Base-by-base conservation (phyloP, 148 eudicot species). In the Rhododendron simsii region DNA sequence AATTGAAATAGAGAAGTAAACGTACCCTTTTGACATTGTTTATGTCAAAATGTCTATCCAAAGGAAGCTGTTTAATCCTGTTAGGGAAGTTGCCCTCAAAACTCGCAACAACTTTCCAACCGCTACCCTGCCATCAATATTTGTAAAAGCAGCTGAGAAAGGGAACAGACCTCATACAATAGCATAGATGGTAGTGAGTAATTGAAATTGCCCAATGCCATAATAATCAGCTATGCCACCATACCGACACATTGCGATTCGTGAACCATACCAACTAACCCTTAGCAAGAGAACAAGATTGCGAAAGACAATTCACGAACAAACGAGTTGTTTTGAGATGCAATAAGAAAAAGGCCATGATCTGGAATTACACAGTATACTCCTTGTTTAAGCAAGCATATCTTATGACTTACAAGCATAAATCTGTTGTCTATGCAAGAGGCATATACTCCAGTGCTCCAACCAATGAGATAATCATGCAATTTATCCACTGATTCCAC, bases 1-100 rank as follows among this genome's bases (percentile, higher is more conserved):
- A 75, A 83, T 10, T 67, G 57, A 73, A 28, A n/a, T 37, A 69
- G 5, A 77, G 13, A 26, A 83, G 81, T 18, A 83, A 2, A 80
- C 86, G 28, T 90, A 95, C 99, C 96, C 99, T 93, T 91, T 97
- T 97, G 87, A 97, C 99, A 85, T 95, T 97, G 89, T 92, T 95
- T 30, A 97, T 86, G 90, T 97, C 99, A 87, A 97, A 97, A 91
- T 97, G 99, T 86, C 93, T 92, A 85, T 97, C 99, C 90, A 97
- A 86, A 23, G 99, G 99, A 57, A 97, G 95, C 90, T 95, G 96
- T 91, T 97, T 97, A 76, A 97, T 95, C 92, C 99, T 94, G 83
- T 94, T 94, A 8, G 99, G 99, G 87, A 97, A 97, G 81, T 92
- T 95, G 28, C 99, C 99, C 89, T 97, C 99, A 86, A 97, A 97